Base-by-base conservation (phyloP, 1,284 basidiomycete genomes). In the Cryptococcus wingfieldii region DNA sequence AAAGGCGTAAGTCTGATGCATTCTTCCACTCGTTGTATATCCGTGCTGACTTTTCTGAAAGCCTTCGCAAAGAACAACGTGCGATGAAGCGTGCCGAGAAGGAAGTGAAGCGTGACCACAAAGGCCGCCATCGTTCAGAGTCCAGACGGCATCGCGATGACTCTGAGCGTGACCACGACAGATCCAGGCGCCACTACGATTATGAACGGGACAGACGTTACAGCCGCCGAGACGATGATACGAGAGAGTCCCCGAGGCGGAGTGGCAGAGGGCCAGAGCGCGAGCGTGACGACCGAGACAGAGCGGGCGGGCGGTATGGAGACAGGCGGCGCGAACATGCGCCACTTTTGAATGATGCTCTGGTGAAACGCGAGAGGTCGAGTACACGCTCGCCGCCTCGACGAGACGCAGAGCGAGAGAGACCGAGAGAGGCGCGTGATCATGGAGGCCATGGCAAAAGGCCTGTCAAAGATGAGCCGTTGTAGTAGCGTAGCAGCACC, bases 61-160 rank as follows among this genome's bases (percentile, higher is more conserved):
- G 71, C 18, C 41, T 71, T 16, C 54, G 70, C 37, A 76, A 77
- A 50, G 79, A 75, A 42, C 62, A 72, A 43, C 61, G 70, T 27
- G 72, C 70, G 18, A 51, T 66, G 46, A 71, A 70, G 54, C 65
- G 70, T 18, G 68, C 63, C 0, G 75, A 77, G 47, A 64, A 70
- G 38, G 69, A 76, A 52, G 45, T 72, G 16, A 65, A 68, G 53
- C 57, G 71, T 25, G 66, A 71, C 25, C 69, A 71, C 51, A 72
- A 69, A 48, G 70, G 72, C 28, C 37, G 37, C 23, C 47, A 53
- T 42, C 59, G 53, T n/a, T 41, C 42, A 42, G 37, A 47, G 58
- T 25, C 53, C 37, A 18, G 59, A 42, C 48, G 54, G 43, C 55
- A 44, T 50, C 50, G 55, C 47, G 54, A 51, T 27, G 58, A 58